Conservation (phyloP, 768 basidiomycete genomes). For the Boletus pseudopeckii region DNA sequence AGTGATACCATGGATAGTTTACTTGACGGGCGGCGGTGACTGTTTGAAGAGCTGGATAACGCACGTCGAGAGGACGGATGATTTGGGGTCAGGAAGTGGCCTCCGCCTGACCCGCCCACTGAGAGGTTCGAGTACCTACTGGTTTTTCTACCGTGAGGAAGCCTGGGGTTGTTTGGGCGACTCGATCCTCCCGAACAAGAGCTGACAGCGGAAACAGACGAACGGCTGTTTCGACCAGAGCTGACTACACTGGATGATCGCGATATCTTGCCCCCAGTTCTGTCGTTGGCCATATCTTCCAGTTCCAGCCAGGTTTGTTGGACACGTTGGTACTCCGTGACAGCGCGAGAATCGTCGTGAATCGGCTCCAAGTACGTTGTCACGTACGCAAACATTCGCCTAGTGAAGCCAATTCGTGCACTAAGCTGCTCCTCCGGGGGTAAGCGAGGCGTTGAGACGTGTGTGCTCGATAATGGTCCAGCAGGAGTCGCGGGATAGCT, state of each 20-base stretch:
- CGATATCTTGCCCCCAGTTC: slow-evolving; percentile 56
- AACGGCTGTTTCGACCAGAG: slow-evolving; percentile 58
- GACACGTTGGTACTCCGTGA: slow-evolving; percentile 60
- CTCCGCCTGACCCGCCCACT: slow-evolving; percentile 32
- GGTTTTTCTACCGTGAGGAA: slow-evolving; percentile 23
- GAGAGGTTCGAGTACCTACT: slow-evolving; percentile 32
- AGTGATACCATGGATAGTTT: slow-evolving; percentile 45
- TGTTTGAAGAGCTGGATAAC: slow-evolving; percentile 45
- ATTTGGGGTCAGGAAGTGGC: slow-evolving; percentile 46
- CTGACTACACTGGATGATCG: slow-evolving; percentile 64
- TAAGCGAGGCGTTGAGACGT: slow-evolving; percentile 37
- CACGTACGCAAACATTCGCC: slow-evolving; percentile 47
- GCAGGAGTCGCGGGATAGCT: slow-evolving; percentile 67
- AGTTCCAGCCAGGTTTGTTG: slow-evolving; percentile 79
- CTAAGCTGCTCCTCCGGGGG: slow-evolving; percentile 67
- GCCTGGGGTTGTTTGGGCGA: slow-evolving; percentile 10
- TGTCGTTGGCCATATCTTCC: slow-evolving; percentile 75
- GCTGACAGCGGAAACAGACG: slow-evolving; percentile 44
- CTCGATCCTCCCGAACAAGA: slow-evolving; percentile 20
- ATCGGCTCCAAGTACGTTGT: slow-evolving; percentile 40
- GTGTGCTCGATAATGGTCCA: slow-evolving; percentile 49
- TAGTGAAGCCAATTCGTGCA: slow-evolving; percentile 63
- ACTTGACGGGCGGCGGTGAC: slow-evolving; percentile 52
- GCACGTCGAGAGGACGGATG: slow-evolving; percentile 44
- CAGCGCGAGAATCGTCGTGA: slow-evolving; percentile 57